These are phyloP conservation scores for Carex pumila DNA, from an alignment of 176 grass and related monocot genomes.

Conservation along the genomic window DNA sequence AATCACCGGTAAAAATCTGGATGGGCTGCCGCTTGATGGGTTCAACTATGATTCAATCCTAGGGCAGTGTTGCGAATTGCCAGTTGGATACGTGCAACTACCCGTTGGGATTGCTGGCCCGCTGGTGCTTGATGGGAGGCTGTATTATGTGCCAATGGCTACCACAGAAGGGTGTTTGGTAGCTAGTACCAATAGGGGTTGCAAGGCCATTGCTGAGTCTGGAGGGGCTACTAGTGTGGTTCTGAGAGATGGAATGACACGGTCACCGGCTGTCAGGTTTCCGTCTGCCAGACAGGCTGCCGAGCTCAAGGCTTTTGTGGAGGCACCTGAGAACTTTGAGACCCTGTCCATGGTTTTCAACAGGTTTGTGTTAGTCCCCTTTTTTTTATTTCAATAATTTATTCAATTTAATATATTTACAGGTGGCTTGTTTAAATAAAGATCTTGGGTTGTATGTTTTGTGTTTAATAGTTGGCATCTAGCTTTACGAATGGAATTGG, in stretches of 20 bases:
- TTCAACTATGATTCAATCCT: slow-evolving; percentile 80
- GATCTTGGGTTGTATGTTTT: slow-evolving; percentile 12
- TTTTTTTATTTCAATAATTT: slow-evolving; percentile 15
- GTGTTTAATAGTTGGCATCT: background rate
- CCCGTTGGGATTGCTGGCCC: slow-evolving; percentile 77
- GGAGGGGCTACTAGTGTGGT: slow-evolving; percentile 79
- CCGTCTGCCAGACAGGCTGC: slow-evolving; percentile 48
- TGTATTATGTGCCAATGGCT: slow-evolving; percentile 86
- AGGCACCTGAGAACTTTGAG: slow-evolving; percentile 64
- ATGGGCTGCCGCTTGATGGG: slow-evolving; percentile 72
- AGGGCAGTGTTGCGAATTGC: slow-evolving; percentile 86
- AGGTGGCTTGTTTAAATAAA: background rate
- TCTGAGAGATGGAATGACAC: slow-evolving; percentile 69
- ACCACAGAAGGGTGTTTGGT: slow-evolving; percentile 94
- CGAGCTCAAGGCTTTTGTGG: slow-evolving; percentile 81
- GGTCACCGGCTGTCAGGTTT: slow-evolving; percentile 55
- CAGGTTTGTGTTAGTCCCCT: slow-evolving; percentile 38
- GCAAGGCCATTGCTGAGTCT: slow-evolving; percentile 81
- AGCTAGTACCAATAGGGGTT: slow-evolving; percentile 90
- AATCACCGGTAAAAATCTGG: slow-evolving; percentile 53
- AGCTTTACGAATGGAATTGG: slow-evolving; percentile 6
- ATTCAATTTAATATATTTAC: background rate
- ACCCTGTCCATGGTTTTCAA: slow-evolving; percentile 71
- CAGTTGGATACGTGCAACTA: slow-evolving; percentile 79
- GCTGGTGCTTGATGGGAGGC: slow-evolving; percentile 63